A percentile compares a stretch with the other conserved stretches of the same genome.
Conservation (phyloP, 352 stramenopile genomes). For the Globisporangium nunn region DNA sequence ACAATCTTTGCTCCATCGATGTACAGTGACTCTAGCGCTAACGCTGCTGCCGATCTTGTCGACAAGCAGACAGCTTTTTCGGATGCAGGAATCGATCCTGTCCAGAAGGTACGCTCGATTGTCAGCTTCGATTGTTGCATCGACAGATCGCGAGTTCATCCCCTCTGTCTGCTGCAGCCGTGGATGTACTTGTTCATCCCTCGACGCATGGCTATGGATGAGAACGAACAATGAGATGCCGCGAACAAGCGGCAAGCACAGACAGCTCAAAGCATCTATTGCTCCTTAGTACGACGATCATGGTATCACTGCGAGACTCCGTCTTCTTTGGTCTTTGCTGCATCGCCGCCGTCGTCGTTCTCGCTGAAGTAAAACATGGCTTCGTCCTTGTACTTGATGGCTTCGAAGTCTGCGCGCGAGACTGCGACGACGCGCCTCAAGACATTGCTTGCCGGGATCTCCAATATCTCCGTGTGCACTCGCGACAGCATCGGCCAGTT, state of each 20-base stretch:
- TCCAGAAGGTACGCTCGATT: conserved; percentile 33
- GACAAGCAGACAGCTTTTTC: conserved; percentile 46
- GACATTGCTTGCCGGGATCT: conserved; percentile 53
- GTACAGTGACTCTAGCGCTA: background rate
- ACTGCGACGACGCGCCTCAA: conserved; percentile 66
- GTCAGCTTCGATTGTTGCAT: too few relatives aligned
- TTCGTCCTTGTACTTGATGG: conserved; percentile 62
- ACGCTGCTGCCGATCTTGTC: background rate
- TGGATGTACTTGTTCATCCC: conserved; percentile 80
- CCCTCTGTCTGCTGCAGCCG: conserved; percentile 21
- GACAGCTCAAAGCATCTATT: background rate
- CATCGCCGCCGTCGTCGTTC: conserved; percentile 18
- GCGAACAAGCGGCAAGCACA: background rate
- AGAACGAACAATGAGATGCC: conserved; percentile 9
- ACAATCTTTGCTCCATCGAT: background rate
- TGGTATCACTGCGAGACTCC: background rate
- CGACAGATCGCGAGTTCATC: too few relatives aligned
- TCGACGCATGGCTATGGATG: conserved; percentile 50
- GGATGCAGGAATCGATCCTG: conserved; percentile 44
- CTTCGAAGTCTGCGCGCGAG: conserved; percentile 51
- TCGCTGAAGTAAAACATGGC: conserved; percentile 59
- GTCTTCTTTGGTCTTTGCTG: conserved; percentile 9
- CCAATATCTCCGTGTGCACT: conserved; percentile 29
- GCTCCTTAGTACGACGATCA: background rate
- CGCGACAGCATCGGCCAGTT: conserved; percentile 45